Evolutionary conservation across 805 yeast genomes (phyloP), one percentile per base, ranked within the genome.

Genomic region (Clavispora phyllophila): DNA sequence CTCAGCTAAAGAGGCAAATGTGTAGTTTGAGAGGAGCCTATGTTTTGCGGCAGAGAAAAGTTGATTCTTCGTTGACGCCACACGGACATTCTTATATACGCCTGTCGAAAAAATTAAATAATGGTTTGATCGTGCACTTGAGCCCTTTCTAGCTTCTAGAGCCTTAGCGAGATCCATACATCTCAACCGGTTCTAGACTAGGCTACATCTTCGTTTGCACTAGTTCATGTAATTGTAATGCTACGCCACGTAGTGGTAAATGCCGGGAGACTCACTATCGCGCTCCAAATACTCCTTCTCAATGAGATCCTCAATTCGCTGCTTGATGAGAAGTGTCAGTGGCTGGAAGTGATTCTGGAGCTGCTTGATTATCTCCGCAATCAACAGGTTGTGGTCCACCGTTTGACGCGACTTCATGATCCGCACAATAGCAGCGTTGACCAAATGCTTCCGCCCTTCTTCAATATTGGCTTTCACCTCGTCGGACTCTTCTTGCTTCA

Each of bases 361-460:
- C 47, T 78, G 84, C 39, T 74, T 73, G 18, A 82, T 71, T 4
- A 81, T 78, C 51, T 82, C 89, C 26, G 72, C 75, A n/a, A 86
- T 66, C 41, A 89, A 68, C 31, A 82, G 82, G 50, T 79, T 80
- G 57, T 85, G 91, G 20, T 61, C 68, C 42, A 83, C 51, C 0
- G 71, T 62, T 51, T 80, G 82, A 26, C 89, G 68, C 1, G 87
- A 74, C 63, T 89, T 89, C 91, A 89, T 82, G n/a, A 83, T 79
- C 40, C 96, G 72, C 5, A 89, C 95, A 43, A 89, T 76, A 0
- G 95, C 93, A 1, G 96, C 96, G 57, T 87, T 93, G 2, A 84
- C 68, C 54, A 82, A 86, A 42, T 73, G 72, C 45, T 78, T 72
- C 44, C 96, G 71, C 4, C 87, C 79, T 50, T 77, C 82, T 31